phyloP scores from a whole-genome alignment of 352 stramenopile genomes.

The Pythium folliculosum region DNA sequence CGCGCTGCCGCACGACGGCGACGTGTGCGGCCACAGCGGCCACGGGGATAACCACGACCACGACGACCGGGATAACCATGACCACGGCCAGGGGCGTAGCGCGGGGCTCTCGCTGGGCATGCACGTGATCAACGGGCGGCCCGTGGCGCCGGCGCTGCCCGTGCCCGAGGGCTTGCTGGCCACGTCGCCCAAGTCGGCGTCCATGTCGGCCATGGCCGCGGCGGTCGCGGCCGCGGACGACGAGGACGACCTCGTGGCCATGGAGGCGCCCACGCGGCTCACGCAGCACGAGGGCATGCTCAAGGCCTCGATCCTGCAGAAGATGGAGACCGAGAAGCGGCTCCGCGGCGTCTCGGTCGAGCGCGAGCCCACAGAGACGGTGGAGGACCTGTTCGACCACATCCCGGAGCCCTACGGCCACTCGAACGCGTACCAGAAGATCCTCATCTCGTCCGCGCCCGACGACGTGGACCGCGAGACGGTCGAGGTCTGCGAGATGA shows the following conservation, averaged over 20 bases:
- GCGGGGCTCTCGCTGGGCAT: constrained; percentile 20
- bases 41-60: too few species aligned
- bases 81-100: constrained; percentile 7
- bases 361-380: constrained; percentile 30
- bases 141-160: constrained; percentile 10
- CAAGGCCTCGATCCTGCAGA: constrained; percentile 78
- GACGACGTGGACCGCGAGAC: constrained; percentile 77
- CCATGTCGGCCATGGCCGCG: constrained; percentile 21
- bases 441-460: constrained; percentile 67
- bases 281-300: constrained; percentile 63
- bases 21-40: constrained; percentile 22
- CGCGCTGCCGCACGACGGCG: constrained; percentile 26
- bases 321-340: constrained; percentile 72
- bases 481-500: constrained; percentile 73
- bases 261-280: constrained; percentile 22
- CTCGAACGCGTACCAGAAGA: constrained; percentile 68
- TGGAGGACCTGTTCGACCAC: constrained; percentile 73
- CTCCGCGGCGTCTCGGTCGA: constrained; percentile 56
- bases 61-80: constrained; percentile 10
- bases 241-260: constrained; percentile 28
- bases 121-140: constrained; percentile 30
- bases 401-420: constrained; percentile 81
- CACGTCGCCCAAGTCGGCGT: constrained; percentile 31
- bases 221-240: constrained; percentile 21
- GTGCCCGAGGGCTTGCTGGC: constrained; percentile 17